Base-by-base conservation (phyloP, 495 filamentous ascomycete species). In the Filosporella fistucella region DNA sequence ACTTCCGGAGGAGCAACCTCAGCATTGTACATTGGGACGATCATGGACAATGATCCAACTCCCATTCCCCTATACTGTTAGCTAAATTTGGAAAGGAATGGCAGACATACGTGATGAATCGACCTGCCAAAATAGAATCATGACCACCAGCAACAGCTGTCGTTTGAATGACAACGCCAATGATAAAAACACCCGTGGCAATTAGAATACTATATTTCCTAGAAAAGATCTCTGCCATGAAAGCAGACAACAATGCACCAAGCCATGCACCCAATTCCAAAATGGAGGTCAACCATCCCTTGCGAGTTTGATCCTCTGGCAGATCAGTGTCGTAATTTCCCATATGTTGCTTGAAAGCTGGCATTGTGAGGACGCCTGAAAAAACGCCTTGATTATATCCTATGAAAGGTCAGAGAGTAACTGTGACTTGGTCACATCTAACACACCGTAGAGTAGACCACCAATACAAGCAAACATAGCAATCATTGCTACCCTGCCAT, bases 341-440 rank as follows among this genome's bases (percentile, higher is more conserved):
- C 74, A 88, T 88, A 40, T 85, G 73, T 73, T 30, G 3, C 30
- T 55, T 37, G 55, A 61, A 85, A 79, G 72, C 51, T 8, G 68
- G 68, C 80, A 85, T 85, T 40, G 76, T 73, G n/a, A 85, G 62
- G 11, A 85, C 75, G 47, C 84, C 82, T 26, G 77, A 78, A 69
- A 91, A 88, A 59, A 93, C 86, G 58, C 87, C 88, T 63, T 90
- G 86, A 61, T 88, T 86, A 67, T 88, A 86, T 12, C 84, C 71
- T 58, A 12, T 29, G 41, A 48, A 13, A 25, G n/a, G 17, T 47
- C 8, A 41, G 42, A 42, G n/a, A 40, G 3, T 3, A 22, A 1
- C 2, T 22, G n/a, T 54, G 20, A 39, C n/a, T 9, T 16, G n/a
- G n/a, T 22, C 3, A 21, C 21, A 20, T 4, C 10, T 35, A 14